These are phyloP conservation scores for Botrytis paeoniae DNA, from an alignment of 2,329 filamentous ascomycete species.

Conservation along the genomic window DNA sequence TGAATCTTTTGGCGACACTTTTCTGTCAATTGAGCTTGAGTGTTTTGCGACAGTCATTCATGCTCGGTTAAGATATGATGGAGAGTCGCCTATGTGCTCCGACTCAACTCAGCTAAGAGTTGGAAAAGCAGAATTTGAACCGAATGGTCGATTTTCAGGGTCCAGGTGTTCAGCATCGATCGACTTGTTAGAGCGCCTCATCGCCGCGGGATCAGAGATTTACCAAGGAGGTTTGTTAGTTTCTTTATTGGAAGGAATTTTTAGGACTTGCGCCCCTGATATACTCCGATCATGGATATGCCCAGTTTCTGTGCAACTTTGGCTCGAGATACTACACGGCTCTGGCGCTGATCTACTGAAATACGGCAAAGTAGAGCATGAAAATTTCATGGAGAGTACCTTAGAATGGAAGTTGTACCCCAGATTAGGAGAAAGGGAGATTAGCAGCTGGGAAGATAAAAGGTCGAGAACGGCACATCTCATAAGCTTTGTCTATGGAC, in stretches of 20 bases:
- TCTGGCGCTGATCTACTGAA: background rate
- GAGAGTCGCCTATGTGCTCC: fast-evolving
- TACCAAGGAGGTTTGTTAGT: background rate
- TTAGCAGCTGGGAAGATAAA: too few species aligned
- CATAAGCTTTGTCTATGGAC: background rate
- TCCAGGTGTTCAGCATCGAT: fast-evolving
- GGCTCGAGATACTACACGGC: background rate
- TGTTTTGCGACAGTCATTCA: too few species aligned
- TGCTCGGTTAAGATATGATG: too few species aligned
- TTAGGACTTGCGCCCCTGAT: too few species aligned
- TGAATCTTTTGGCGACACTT: fast-evolving
- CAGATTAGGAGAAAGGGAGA: too few species aligned
- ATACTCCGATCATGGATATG: background rate
- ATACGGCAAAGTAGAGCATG: background rate
- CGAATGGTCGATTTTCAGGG: background rate
- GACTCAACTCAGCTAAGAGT: fast-evolving
- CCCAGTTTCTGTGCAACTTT: background rate
- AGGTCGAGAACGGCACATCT: too few species aligned
- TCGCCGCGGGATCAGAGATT: fast-evolving
- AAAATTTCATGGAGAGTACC: background rate
- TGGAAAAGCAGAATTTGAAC: background rate
- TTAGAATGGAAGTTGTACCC: too few species aligned
- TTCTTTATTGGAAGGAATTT: too few species aligned
- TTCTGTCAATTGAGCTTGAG: background rate
- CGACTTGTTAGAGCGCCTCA: background rate